Evolutionary conservation across 1,284 basidiomycete species (phyloP).

Genomic region (Gymnopus androsaceus): DNA sequence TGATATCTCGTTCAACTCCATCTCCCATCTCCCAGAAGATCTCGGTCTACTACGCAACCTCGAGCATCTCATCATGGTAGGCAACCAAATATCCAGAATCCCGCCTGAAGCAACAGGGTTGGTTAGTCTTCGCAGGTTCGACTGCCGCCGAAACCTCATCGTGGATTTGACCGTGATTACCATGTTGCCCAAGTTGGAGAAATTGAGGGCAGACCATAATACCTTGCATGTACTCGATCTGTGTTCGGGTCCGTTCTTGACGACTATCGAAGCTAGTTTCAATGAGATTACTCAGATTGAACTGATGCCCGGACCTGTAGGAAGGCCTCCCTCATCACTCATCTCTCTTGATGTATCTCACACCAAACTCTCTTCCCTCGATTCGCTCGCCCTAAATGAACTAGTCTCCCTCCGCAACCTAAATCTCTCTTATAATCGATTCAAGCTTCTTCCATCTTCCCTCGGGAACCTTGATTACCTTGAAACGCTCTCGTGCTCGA

Average conservation of each 20-base stretch:
- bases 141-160: constrained; percentile 84
- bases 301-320: constrained; percentile 59
- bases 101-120: constrained; percentile 71
- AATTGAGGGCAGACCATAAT: constrained; percentile 81
- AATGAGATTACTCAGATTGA: constrained; percentile 85
- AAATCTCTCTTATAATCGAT: constrained; percentile 84
- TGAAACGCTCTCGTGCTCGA: constrained; percentile 80
- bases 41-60: constrained; percentile 75
- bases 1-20: constrained; percentile 95
- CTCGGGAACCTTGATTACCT: constrained; percentile 77
- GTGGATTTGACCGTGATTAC: constrained; percentile 73
- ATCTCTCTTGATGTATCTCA: constrained; percentile 88
- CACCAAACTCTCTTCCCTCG: constrained; percentile 86
- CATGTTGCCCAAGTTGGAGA: constrained; percentile 69
- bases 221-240: constrained; percentile 78
- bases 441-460: constrained; percentile 83
- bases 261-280: constrained; percentile 67
- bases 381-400: constrained; percentile 68
- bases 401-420: constrained; percentile 76
- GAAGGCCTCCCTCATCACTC: constrained; percentile 59
- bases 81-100: constrained; percentile 82
- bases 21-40: constrained; percentile 79
- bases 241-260: constrained; percentile 65
- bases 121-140: constrained; percentile 67
- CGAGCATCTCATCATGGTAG: constrained; percentile 82